These are phyloP conservation scores for Neofusicoccum cordaticola DNA, from an alignment of 2,329 filamentous ascomycete species.

Conservation along the genomic window DNA sequence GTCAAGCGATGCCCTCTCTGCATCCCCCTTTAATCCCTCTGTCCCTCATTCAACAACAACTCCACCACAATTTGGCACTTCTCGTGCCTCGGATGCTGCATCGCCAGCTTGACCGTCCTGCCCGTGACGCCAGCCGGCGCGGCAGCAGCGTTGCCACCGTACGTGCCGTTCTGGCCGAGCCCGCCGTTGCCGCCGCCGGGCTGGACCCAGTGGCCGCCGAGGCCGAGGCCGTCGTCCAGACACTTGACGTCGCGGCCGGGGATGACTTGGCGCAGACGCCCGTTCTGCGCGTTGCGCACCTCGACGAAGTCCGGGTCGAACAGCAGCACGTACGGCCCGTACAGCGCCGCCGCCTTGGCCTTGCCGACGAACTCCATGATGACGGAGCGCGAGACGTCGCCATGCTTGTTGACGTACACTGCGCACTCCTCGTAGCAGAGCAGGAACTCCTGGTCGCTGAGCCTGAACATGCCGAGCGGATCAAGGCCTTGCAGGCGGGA, in stretches of 20 bases:
- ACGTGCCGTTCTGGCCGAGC: not conserved
- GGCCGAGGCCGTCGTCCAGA: constrained; percentile 63
- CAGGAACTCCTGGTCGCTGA: constrained; percentile 76
- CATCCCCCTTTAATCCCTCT: not conserved
- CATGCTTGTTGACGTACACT: constrained; percentile 97
- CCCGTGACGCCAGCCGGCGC: constrained; percentile 40
- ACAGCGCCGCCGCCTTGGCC: constrained; percentile 82
- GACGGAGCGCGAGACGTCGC: constrained; percentile 87
- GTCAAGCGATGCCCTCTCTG: too few relatives aligned
- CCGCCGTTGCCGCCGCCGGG: constrained; percentile 36
- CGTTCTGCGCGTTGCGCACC: constrained; percentile 94
- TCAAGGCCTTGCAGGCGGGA: constrained; percentile 76
- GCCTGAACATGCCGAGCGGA: constrained; percentile 92
- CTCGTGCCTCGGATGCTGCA: constrained; percentile 88
- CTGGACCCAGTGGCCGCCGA: constrained; percentile 50
- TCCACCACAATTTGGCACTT: constrained; percentile 87
- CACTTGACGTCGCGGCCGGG: constrained; percentile 85
- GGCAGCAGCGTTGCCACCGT: constrained; percentile 35
- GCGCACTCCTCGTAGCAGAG: constrained; percentile 94
- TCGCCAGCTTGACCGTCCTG: constrained; percentile 86
- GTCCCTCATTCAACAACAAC: constrained; percentile 83
- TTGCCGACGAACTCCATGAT: constrained; percentile 99
- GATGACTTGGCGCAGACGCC: constrained; percentile 88
- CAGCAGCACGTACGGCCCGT: constrained; percentile 84
- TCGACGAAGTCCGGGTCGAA: constrained; percentile 98